Evolutionary conservation across 2,329 filamentous ascomycete species (phyloP), one percentile per base, ranked within the genome.

Genomic region (Monilinia fructicola): DNA sequence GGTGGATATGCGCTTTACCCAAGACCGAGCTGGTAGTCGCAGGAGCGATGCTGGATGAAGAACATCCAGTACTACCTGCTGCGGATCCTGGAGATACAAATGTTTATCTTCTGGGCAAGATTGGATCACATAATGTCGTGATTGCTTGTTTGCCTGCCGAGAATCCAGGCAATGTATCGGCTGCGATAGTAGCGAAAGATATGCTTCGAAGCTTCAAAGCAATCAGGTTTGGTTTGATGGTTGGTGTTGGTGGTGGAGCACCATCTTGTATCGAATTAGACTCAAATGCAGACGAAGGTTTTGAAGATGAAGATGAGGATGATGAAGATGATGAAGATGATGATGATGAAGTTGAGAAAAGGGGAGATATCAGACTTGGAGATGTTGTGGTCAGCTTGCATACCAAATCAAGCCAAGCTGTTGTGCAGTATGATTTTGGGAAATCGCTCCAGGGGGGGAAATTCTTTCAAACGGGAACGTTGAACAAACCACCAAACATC

Each of bases 201-300:
- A 69, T 64, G 67, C 69, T 56, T 54, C 61, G 69, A 7, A 74
- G 73, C 5, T 80, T 79, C 67, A 69, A 72, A 16, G 68, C 67
- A 44, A 77, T 81, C 42, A 73, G 70, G 26, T 74, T 81, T 50
- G 76, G 76, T 2, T 72, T 83, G 1, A 76, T 83, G 75, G 79
- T 82, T 0, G 80, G 80, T 23, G 78, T 82, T 48, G 80, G 78
- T 18, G 71, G 74, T 31, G 75, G 73, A 40, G 64, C 73, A 40
- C 67, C 72, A n/a, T 68, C 54, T 65, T 38, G 66, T 53, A 48
- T 67, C 54, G 65, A 68, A 70, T 23, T 23, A 69, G 28, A 68
- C 60, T 18, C 59, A 38, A 61, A 42, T 64, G 18, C 72, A 11
- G 63, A 26, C 16, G 28, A 50, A 40, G 46, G 35, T 52, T 38